Conservation (phyloP, 176 grass and related monocot species). For the Triticum urartu region DNA sequence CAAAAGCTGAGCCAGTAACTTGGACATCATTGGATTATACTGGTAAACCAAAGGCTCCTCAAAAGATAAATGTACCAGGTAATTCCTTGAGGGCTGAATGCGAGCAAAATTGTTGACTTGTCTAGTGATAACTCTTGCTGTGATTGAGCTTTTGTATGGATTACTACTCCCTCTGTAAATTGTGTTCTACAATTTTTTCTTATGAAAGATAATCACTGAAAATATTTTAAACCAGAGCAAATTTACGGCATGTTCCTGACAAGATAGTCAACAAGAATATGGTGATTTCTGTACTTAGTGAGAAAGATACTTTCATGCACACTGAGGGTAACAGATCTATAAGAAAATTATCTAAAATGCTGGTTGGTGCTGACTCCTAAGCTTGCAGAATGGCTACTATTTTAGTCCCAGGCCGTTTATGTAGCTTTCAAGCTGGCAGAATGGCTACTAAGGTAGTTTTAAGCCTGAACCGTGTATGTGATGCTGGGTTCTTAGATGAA, state of each 20-base stretch:
- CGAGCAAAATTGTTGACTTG: not conserved
- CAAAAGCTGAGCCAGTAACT: conserved; percentile 59
- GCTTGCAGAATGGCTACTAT: not conserved
- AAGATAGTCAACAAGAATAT: conserved; percentile 1
- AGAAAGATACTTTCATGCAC: not conserved
- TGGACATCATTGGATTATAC: conserved; percentile 75
- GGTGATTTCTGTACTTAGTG: not conserved
- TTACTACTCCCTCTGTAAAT: not conserved
- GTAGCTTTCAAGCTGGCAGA: not conserved
- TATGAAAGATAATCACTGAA: not conserved
- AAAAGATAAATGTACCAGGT: conserved; percentile 57
- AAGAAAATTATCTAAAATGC: not conserved
- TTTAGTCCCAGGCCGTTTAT: not conserved
- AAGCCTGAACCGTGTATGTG: not conserved
- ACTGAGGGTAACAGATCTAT: not conserved
- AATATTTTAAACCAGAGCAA: not conserved
- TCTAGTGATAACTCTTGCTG: not conserved
- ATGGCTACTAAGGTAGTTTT: not conserved
- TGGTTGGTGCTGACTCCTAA: not conserved
- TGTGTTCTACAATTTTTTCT: not conserved
- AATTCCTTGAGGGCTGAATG: not conserved
- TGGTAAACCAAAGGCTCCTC: conserved; percentile 42
- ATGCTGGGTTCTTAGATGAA: not conserved
- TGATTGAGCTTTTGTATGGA: not conserved
- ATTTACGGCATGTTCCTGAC: not conserved